Base-by-base conservation (phyloP, 768 basidiomycete species). In the Psilocybe azurescens region DNA sequence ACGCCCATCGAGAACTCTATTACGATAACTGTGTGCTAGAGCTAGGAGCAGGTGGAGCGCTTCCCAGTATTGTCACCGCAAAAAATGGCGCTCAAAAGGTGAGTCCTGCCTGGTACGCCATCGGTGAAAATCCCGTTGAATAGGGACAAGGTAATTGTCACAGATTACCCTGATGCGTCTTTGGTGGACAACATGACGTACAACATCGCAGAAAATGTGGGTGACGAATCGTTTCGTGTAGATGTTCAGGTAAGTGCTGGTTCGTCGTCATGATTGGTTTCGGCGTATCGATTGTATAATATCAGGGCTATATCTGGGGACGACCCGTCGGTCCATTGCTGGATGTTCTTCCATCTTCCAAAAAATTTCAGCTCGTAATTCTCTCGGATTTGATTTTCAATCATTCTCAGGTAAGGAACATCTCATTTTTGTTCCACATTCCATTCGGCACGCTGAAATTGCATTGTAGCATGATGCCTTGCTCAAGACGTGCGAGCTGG, bases 351-450 rank as follows among this genome's bases (percentile, higher is more conserved):
- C 66, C 41, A 13, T 52, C 60, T 48, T 47, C 56, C 46, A 38
- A 49, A 2, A 75, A 77, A 32, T 98, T 93, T 69, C 88, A 97
- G 68, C 70, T 97, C 20, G 83, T 98, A 57, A 88, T 99, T 62
- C 80, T 98, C 59, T 96, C 94, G 1, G 96, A 99, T 75, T 86
- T 99, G 36, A 86, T 98, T 36, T 97, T 97, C 76, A 97, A 96
- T 67, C 95, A 97, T 67, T 95, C 95, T 1, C 94, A 96, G 79
- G 94, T 90, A 63, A 38, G 78, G 41, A 3, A 32, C n/a, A 14
- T n/a, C 41, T 1, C 1, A 20, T 30, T 24, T 29, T 47, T 54
- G 16, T 8, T 13, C 52, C 56, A 51, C 7, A 30, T 48, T 32
- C 52, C 1, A 30, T 48, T 32, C 52, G 0, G 28, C 49, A 11